phyloP scores from a whole-genome alignment of 306 rosid species.

The Rosa chinensis region DNA sequence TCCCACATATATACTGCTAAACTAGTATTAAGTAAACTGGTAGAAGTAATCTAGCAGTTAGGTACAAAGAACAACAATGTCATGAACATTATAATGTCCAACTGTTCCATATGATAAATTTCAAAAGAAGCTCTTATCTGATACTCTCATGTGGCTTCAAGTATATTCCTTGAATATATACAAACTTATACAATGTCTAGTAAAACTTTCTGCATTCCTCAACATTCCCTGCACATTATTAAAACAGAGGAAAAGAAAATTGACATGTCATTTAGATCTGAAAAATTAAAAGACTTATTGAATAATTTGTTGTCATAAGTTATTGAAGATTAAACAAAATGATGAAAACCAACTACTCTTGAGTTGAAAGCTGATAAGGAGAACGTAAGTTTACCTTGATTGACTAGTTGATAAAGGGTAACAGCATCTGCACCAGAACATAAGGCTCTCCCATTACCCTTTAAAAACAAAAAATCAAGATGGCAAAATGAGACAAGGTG shows the following conservation, averaged over 20 bases:
- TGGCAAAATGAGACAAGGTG: conserved; percentile 32
- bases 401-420: conserved; percentile 55
- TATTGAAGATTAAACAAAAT: too few relatives aligned
- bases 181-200: too few relatives aligned
- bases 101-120: not conserved
- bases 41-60: not conserved
- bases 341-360: too few relatives aligned
- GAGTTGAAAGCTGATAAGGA: too few relatives aligned
- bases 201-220: too few relatives aligned
- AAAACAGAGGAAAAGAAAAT: conserved; percentile 11
- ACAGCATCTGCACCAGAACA: conserved; percentile 87
- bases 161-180: too few relatives aligned
- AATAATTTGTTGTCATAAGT: not conserved
- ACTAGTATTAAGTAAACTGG: not conserved
- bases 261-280: not conserved
- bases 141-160: conserved; percentile 31
- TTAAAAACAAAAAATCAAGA: conserved; percentile 39
- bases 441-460: conserved; percentile 92
- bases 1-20: not conserved
- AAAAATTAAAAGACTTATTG: not conserved
- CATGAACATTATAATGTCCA: not conserved
- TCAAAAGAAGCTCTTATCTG: not conserved
- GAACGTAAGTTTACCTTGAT: conserved; percentile 46
- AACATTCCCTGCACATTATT: too few relatives aligned
- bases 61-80: not conserved